phyloP scores from a whole-genome alignment of 441 rosid genomes.

The Capsella rubella region DNA sequence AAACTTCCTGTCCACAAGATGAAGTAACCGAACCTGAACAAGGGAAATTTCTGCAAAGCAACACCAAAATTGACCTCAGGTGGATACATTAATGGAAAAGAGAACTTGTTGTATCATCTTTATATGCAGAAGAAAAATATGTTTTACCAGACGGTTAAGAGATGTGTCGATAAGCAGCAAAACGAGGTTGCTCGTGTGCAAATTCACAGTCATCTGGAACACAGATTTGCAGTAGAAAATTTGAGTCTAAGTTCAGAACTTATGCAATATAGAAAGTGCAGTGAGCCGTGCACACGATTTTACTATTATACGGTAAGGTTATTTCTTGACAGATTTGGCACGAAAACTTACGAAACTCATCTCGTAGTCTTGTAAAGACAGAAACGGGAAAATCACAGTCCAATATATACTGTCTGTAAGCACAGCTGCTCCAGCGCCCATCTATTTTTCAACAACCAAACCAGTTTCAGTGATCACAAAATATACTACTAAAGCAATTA shows the following conservation, averaged over 20 bases:
- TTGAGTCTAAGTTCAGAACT: conserved; percentile 8
- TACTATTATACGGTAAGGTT: neutral
- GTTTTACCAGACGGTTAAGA: conserved; percentile 59
- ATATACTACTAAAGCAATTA: neutral
- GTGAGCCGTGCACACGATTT: neutral
- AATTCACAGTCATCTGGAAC: conserved; percentile 60
- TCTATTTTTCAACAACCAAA: conserved; percentile 47
- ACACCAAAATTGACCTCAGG: conserved; percentile 7
- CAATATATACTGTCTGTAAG: conserved; percentile 63
- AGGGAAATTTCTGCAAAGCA: conserved; percentile 55
- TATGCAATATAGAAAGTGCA: neutral
- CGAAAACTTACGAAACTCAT: conserved; percentile 54
- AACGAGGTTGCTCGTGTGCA: conserved; percentile 59
- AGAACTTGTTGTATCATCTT: neutral
- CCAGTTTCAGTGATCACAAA: conserved; percentile 2
- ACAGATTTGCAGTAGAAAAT: conserved; percentile 16
- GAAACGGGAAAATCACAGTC: conserved; percentile 58
- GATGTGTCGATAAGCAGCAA: conserved; percentile 59
- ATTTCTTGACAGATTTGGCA: conserved; percentile 1
- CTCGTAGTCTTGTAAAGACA: conserved; percentile 51
- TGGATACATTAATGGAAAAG: neutral
- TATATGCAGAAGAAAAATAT: neutral
- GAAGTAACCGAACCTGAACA: conserved; percentile 61
- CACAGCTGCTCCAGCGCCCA: conserved; percentile 58
- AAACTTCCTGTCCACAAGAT: conserved; percentile 56